Base-by-base conservation (phyloP, 176 grass and related monocot genomes). In the Bolboschoenus planiculmis region DNA sequence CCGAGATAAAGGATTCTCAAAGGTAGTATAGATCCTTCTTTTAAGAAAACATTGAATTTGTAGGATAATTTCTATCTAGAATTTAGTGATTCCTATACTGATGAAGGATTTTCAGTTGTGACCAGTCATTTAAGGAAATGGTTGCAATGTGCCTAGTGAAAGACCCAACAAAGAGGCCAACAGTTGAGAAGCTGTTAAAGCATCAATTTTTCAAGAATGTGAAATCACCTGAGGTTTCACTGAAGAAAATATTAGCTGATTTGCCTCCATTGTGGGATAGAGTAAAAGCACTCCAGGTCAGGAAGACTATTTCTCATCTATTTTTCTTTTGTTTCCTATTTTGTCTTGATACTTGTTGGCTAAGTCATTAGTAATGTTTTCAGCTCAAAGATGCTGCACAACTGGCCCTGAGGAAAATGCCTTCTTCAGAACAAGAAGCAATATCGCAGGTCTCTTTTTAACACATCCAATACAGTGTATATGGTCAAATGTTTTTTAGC, bases 51-150 rank as follows among this genome's bases (percentile, higher is more conserved):
- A 47, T 85, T 80, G 27, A 11, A 58, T 79, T 63, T 72, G 44
- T 76, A 60, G 30, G 18, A 84, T 83, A 67, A 21, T 55, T 83
- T 66, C 36, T 31, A 44, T 50, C 10, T 63, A 63, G 78, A 63
- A 46, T 81, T 61, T 83, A 33, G 80, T 66, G 11, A 62, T 59
- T 60, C 36, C 23, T 83, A 30, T 50, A 14, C 90, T 93, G 83
- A 96, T 83, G 82, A 93, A 73, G 35, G 77, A 89, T 90, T 89
- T 91, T 93, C 84, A 86, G 86, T 86, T 91, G 84, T 90, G 84
- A 60, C 54, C 97, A 99, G 97, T 93, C 93, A 84, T 99, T 99
- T 95, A 99, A 99, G 83, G 97, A 99, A 87, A 99, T 99, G 97
- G 91, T 99, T 74, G 97, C 97, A 33, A 99, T 99, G 97, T 99